Base-by-base conservation (phyloP, 805 yeast species). In the Cyberlindnera galapagoensis region DNA sequence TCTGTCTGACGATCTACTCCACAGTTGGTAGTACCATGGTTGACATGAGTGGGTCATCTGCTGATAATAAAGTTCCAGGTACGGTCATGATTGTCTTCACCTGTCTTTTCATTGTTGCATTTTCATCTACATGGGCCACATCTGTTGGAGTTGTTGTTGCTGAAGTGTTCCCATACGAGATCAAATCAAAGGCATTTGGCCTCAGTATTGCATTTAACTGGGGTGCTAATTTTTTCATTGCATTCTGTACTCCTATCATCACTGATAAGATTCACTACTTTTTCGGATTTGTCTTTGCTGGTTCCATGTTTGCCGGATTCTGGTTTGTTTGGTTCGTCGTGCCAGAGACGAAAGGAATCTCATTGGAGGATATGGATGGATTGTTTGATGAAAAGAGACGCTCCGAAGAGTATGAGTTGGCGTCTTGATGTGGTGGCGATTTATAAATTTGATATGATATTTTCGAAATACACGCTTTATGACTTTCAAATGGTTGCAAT, bases 331-430 rank as follows among this genome's bases (percentile, higher is more conserved):
- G 69, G 6, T 63, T 83, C 63, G 68, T 71, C 42, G 76, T 84
- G 35, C 75, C 75, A 43, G 94, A 84, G 60, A 84, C 94, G 29
- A 80, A 78, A 63, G 92, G 92, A 31, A 67, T 83, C 47, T 69
- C 82, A 22, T 68, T 84, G 53, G 94, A 83, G 60, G 85, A 83
- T 55, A 83, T 83, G 39, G 86, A 82, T 51, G 72, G 65, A 44
- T 60, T 76, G 62, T 68, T 62, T 47, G 59, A 67, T 11, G 28
- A 60, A 57, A 43, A 57, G 54, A 31, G 24, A 17, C 31, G 26
- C 7, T 23, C 18, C 13, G n/a, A n/a, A n/a, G n/a, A n/a, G n/a
- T n/a, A n/a, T n/a, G n/a, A n/a, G n/a, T n/a, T n/a, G n/a, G n/a
- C n/a, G n/a, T n/a, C n/a, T n/a, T n/a, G n/a, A n/a, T n/a, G n/a